A percentile compares a stretch with the other conserved stretches of the same genome.
Evolutionary conservation across 179 eudicot genomes (phyloP).

Genomic region (Beta macrorhiza): DNA sequence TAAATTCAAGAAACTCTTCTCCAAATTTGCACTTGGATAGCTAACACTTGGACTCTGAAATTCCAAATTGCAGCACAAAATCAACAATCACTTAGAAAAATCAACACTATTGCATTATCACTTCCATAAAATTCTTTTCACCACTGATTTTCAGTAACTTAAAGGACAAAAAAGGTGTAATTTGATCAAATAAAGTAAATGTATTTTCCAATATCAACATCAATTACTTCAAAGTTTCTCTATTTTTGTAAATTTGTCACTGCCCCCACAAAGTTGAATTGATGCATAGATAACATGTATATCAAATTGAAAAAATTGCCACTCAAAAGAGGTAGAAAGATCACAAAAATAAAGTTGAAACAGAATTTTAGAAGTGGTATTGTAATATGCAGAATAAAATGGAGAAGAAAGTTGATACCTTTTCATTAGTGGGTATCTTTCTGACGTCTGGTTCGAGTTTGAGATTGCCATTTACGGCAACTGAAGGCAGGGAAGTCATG

Average conservation of each 20-base stretch:
- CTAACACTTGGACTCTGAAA: slow-evolving; percentile 38
- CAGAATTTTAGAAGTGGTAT: background rate
- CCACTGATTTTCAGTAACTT: background rate
- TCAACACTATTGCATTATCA: background rate
- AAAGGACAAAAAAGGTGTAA: background rate
- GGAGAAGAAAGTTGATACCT: slow-evolving; percentile 28
- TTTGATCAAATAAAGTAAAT: no score
- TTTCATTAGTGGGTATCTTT: slow-evolving; percentile 21
- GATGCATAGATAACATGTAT: background rate
- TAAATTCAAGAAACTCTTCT: slow-evolving; percentile 35
- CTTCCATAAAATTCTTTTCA: background rate
- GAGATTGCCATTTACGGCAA: slow-evolving; percentile 39
- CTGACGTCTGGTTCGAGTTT: slow-evolving; percentile 39
- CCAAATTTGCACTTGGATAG: slow-evolving; percentile 36
- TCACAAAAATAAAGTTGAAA: background rate
- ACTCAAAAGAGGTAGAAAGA: background rate
- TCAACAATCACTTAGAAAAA: slow-evolving; percentile 9
- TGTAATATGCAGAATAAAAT: background rate
- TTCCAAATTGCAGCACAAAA: slow-evolving; percentile 16
- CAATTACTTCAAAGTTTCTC: background rate
- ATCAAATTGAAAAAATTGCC: background rate
- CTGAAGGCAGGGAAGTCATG: slow-evolving; percentile 40
- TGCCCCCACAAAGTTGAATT: background rate
- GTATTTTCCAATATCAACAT: no score
- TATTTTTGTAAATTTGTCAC: background rate